These are phyloP conservation scores for Austropuccinia psidii DNA, from an alignment of 1,284 basidiomycete species.

Conservation along the genomic window DNA sequence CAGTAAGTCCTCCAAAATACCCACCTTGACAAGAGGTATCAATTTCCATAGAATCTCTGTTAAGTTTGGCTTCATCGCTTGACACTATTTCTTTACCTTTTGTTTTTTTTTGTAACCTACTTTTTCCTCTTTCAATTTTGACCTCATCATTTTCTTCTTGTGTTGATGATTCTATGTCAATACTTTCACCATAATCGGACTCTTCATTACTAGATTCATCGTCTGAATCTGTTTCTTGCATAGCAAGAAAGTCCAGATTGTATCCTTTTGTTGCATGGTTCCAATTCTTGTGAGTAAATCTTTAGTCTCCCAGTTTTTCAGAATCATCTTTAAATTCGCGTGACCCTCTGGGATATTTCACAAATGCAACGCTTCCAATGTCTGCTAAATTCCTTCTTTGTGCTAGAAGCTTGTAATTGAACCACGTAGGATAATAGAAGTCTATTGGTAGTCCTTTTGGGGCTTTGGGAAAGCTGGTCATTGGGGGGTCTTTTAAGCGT, in stretches of 20 bases:
- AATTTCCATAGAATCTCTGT: too few species aligned
- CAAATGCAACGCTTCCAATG: background rate
- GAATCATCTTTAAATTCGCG: background rate
- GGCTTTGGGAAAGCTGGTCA: background rate
- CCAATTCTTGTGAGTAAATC: constrained; percentile 1
- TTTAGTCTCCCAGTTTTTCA: background rate
- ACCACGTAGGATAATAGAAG: constrained; percentile 11
- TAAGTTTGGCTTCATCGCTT: too few species aligned
- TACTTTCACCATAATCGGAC: background rate
- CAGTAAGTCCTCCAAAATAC: too few species aligned
- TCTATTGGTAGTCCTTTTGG: constrained; percentile 14
- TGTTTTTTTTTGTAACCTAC: too few species aligned
- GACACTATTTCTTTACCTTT: too few species aligned
- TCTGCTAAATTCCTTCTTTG: background rate
- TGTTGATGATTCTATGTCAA: background rate
- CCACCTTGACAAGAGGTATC: too few species aligned
- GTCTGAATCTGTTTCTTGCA: background rate
- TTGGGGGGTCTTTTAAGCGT: background rate
- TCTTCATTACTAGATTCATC: background rate
- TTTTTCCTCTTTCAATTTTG: too few species aligned
- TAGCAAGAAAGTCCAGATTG: background rate
- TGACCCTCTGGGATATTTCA: background rate
- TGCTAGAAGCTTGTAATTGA: background rate
- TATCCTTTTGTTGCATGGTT: background rate
- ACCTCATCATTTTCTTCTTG: background rate